These are phyloP conservation scores for Naematelia encephala DNA, from an alignment of 768 basidiomycete genomes.

Conservation along the genomic window DNA sequence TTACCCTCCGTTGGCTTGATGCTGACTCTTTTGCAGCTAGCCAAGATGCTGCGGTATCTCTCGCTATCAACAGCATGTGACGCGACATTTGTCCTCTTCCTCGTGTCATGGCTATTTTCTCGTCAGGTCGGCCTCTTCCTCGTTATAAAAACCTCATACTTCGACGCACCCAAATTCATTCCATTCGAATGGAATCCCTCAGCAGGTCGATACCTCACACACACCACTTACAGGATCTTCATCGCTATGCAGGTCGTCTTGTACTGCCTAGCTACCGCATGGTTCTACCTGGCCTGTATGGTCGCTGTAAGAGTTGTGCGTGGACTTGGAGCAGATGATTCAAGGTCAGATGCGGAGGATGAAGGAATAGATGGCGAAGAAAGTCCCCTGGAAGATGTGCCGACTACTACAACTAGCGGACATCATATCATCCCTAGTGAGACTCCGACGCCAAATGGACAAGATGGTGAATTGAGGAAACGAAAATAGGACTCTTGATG, in stretches of 20 bases:
- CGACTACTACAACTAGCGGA: background rate
- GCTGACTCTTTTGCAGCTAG: conserved; percentile 57
- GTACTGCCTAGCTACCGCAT: conserved; percentile 60
- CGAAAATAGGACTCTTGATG: background rate
- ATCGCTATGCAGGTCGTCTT: conserved; percentile 48
- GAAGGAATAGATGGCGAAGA: conserved; percentile 8
- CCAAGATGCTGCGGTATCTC: conserved; percentile 93
- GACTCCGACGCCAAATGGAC: background rate
- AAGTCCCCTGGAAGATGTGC: background rate
- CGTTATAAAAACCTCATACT: conserved; percentile 63
- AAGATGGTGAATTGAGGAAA: background rate
- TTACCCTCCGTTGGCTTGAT: too few species aligned
- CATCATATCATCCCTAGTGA: background rate
- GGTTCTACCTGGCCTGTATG: conserved; percentile 81
- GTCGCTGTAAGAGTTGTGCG: conserved; percentile 76
- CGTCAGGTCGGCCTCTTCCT: conserved; percentile 77
- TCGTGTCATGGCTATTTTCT: conserved; percentile 85
- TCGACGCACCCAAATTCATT: conserved; percentile 58
- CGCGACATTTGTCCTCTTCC: conserved; percentile 70
- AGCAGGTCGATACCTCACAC: conserved; percentile 60
- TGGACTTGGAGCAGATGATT: conserved; percentile 74
- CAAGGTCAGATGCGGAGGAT: conserved; percentile 64
- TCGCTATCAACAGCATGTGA: conserved; percentile 65
- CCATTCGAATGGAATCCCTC: conserved; percentile 62
- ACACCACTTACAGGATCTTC: conserved; percentile 56